phyloP scores from a whole-genome alignment of 1,284 basidiomycete species.

The Ganoderma lingzhi region DNA sequence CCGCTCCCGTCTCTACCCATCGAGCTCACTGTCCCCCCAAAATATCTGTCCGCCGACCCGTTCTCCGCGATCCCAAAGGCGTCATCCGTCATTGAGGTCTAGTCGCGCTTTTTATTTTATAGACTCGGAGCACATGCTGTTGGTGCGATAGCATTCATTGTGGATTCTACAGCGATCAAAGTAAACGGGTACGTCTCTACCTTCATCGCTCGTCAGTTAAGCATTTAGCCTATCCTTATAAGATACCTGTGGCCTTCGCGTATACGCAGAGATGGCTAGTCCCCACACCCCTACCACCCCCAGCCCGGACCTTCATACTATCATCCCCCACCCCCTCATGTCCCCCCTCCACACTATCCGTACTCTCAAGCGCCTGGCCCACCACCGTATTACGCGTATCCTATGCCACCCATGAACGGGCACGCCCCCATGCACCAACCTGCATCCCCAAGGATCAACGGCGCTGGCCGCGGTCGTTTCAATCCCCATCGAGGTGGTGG shows the following conservation, averaged over 20 bases:
- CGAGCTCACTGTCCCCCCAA: neutral
- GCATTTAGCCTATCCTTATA: slow-evolving; percentile 11
- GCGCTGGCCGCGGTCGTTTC: slow-evolving; percentile 38
- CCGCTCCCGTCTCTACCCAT: neutral
- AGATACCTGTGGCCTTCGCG: neutral
- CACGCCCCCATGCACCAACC: slow-evolving; percentile 38
- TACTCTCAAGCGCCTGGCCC: slow-evolving; percentile 36
- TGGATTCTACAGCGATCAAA: slow-evolving; percentile 21
- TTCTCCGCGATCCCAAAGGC: slow-evolving; percentile 17
- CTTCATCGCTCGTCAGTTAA: slow-evolving; percentile 6
- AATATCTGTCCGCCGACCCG: slow-evolving; percentile 3
- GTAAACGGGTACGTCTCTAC: slow-evolving; percentile 22
- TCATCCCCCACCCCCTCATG: slow-evolving; percentile 32
- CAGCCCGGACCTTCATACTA: slow-evolving; percentile 46
- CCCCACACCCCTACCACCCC: slow-evolving; percentile 43
- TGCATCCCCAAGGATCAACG: slow-evolving; percentile 40
- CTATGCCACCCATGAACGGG: slow-evolving; percentile 41
- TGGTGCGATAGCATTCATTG: slow-evolving; percentile 22
- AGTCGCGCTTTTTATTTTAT: slow-evolving; percentile 7
- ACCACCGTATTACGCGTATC: slow-evolving; percentile 43
- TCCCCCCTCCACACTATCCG: slow-evolving; percentile 37
- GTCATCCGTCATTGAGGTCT: slow-evolving; percentile 4
- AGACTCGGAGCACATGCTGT: slow-evolving; percentile 19
- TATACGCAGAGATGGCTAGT: slow-evolving; percentile 40
- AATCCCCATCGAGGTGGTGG: slow-evolving; percentile 38